Conservation (phyloP, 441 rosid species). For the Biscutella laevigata region DNA sequence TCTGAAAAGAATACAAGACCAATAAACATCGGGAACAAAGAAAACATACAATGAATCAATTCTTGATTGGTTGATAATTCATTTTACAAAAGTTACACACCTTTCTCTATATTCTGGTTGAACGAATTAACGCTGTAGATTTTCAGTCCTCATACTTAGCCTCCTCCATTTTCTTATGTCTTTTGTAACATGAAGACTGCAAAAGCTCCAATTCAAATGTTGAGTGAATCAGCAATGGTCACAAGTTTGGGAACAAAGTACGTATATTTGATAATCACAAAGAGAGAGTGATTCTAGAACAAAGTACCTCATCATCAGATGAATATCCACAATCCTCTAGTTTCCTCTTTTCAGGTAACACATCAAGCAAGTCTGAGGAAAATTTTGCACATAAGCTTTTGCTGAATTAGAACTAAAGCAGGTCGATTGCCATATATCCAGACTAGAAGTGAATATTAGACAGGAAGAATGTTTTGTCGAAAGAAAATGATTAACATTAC, state of each 20-base stretch:
- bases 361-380: constrained; percentile 65
- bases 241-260: too few species aligned
- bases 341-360: constrained; percentile 64
- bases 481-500: background rate
- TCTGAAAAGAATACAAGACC: too few species aligned
- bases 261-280: background rate
- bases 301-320: constrained; percentile 62
- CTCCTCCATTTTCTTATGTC: constrained; percentile 51
- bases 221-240: background rate
- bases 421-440: background rate
- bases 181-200: constrained; percentile 63
- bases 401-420: background rate
- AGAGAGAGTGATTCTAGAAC: background rate
- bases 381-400: background rate
- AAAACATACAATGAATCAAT: too few species aligned
- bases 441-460: background rate
- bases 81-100: too few species aligned
- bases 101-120: constrained; percentile 37
- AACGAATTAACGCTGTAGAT: constrained; percentile 47
- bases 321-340: constrained; percentile 62
- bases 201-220: constrained; percentile 5
- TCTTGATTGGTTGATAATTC: too few species aligned
- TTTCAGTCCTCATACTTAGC: constrained; percentile 70
- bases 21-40: too few species aligned
- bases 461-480: background rate